phyloP scores from a whole-genome alignment of 441 rosid genomes.

The Euphorbia neoarborescens region DNA sequence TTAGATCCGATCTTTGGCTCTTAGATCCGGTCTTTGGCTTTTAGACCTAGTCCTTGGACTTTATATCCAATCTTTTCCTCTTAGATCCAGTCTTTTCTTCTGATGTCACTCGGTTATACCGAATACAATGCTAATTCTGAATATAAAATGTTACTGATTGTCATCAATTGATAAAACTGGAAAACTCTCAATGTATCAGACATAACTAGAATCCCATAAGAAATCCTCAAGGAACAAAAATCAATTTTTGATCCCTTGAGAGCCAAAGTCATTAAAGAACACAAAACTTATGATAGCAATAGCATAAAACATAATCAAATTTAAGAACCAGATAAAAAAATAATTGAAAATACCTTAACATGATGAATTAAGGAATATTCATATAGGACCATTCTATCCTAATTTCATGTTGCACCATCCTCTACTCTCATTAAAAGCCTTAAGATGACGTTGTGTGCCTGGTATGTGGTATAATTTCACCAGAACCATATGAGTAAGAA shows the following conservation, averaged over 20 bases:
- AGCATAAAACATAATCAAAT: not conserved
- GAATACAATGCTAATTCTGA: too few relatives aligned
- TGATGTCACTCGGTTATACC: too few relatives aligned
- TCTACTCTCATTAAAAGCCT: slow-evolving; percentile 19
- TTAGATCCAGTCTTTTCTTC: too few relatives aligned
- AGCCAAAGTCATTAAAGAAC: not conserved
- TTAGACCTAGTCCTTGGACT: too few relatives aligned
- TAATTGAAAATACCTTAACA: slow-evolving; percentile 30
- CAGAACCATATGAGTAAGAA: slow-evolving; percentile 26
- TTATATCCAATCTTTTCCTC: too few relatives aligned
- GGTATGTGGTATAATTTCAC: too few relatives aligned
- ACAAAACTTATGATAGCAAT: not conserved
- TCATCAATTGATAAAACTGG: not conserved
- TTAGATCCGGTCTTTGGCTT: too few relatives aligned
- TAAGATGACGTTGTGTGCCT: too few relatives aligned
- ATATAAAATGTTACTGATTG: too few relatives aligned
- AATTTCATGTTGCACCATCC: slow-evolving; percentile 19
- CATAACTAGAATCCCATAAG: not conserved
- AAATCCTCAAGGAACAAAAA: not conserved
- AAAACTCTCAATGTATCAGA: not conserved
- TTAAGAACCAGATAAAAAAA: not conserved
- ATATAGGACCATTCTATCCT: slow-evolving; percentile 40
- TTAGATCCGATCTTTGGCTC: too few relatives aligned
- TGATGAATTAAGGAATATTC: slow-evolving; percentile 39
- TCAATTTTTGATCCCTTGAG: not conserved